Base-by-base conservation (phyloP, 805 yeast genomes). In the Kodamaea sagamina region DNA sequence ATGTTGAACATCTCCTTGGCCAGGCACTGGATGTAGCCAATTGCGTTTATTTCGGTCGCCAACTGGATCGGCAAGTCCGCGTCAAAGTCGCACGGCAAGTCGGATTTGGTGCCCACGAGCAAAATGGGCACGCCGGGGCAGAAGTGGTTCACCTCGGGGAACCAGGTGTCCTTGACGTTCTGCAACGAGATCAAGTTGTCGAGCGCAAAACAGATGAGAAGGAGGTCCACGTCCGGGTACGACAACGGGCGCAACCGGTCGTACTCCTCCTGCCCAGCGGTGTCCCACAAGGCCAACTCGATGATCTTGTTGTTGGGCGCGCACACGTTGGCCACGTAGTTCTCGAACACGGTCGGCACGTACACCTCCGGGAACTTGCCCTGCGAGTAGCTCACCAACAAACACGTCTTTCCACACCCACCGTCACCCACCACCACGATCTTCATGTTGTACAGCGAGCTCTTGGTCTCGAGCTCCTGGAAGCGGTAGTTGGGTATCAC, bases 221-320 rank as follows among this genome's bases (percentile, higher is more conserved):
- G 62, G 1, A 89, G 67, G 59, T 88, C 86, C 3, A 84, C 86
- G 52, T 86, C 95, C 4, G 90, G 84, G 57, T 88, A 88, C 32
- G 85, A 75, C 37, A 89, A 68, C 1, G 95, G 93, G 47, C 96
- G 71, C 43, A 87, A 66, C 41, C 95, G 68, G 58, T 84, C 90
- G 57, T 85, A 86, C 60, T 86, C 93, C 62, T 87, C 95, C 63
- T 86, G 93, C 3, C 95, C 93, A 0, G 95, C 95, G 0, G 95
- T 86, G 59, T 88, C 96, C 95, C 95, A 87, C 22, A 87, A 62
- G 0, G 88, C 86, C 51, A 88, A 63, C 55, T 84, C 89, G 15
- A 84, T 72, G 63, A 86, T 80, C 68, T 92, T 86, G 39, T 95
- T 95, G 58, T 86, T 92, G 4, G 77, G 75, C 46, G 85, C 84